phyloP scores from a whole-genome alignment of 192 early-diverging fungal genomes.

The Coemansia sp. region DNA sequence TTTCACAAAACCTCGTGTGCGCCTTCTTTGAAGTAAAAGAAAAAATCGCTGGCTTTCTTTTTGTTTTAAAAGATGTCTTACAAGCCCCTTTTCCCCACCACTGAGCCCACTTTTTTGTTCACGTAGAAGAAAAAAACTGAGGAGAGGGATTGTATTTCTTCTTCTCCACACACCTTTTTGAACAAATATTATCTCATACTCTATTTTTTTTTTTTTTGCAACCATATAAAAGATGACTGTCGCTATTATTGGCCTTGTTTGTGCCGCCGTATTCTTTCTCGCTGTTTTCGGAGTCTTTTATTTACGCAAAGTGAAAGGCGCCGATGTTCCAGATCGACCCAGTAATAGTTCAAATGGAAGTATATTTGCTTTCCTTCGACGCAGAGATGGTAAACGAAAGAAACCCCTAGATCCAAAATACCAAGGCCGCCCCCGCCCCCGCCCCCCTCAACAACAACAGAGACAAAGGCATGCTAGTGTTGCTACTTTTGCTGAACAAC shows the following conservation, averaged over 20 bases:
- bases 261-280: constrained; percentile 2
- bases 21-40: not conserved
- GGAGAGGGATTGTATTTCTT: no score
- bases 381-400: not conserved
- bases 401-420: not conserved
- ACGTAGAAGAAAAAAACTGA: no score
- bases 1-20: no score
- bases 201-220: constrained; percentile 1
- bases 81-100: no score
- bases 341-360: not conserved
- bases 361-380: not conserved
- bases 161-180: no score
- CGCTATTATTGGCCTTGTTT: not conserved
- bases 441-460: not conserved
- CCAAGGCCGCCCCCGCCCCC: not conserved
- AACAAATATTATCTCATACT: not conserved
- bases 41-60: not conserved
- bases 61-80: no score
- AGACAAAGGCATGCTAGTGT: not conserved
- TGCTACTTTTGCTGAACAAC: not conserved
- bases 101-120: no score
- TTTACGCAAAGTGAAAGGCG: not conserved
- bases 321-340: not conserved
- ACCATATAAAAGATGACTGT: not conserved
- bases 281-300: not conserved